These are phyloP conservation scores for Glycyrrhiza uralensis DNA, from an alignment of 306 rosid species.

Conservation along the genomic window DNA sequence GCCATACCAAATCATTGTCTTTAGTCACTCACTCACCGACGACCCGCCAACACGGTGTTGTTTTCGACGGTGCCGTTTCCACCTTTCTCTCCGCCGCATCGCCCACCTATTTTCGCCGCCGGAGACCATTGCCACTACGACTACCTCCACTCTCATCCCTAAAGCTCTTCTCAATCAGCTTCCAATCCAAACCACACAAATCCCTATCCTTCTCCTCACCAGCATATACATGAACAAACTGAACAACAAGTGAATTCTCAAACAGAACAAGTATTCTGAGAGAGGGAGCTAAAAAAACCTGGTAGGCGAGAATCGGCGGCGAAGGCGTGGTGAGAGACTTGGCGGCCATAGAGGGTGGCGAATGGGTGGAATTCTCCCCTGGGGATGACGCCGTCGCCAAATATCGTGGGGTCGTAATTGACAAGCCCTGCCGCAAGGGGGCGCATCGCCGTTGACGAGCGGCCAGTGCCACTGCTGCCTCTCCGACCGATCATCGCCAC, in stretches of 20 bases:
- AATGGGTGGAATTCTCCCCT: slow-evolving; percentile 87
- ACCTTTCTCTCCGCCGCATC: too few species aligned
- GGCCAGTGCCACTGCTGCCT: too few species aligned
- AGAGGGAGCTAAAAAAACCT: slow-evolving; percentile 79
- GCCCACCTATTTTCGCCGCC: too few species aligned
- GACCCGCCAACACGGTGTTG: too few species aligned
- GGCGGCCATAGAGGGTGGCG: slow-evolving; percentile 69
- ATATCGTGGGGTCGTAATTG: slow-evolving; percentile 80
- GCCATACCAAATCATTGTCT: too few species aligned
- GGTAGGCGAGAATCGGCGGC: slow-evolving; percentile 73
- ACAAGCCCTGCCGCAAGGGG: slow-evolving; percentile 96
- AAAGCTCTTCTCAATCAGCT: slow-evolving; percentile 54
- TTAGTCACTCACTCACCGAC: too few species aligned
- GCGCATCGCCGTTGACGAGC: too few species aligned
- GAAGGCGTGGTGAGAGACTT: slow-evolving; percentile 63
- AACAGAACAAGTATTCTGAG: slow-evolving; percentile 70
- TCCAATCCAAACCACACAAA: slow-evolving; percentile 62
- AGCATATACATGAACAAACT: slow-evolving; percentile 58
- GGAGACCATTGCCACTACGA: too few species aligned
- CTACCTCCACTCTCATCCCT: slow-evolving; percentile 65
- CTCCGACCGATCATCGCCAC: too few species aligned
- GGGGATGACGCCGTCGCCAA: slow-evolving; percentile 86
- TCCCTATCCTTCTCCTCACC: slow-evolving; percentile 36
- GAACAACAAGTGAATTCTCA: slow-evolving; percentile 66
- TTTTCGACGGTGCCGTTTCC: too few species aligned